Percentiles rank a stretch among this genome's conserved stretches.
Conservation (phyloP, 345 rosid species). For the Kandelia obovata region DNA sequence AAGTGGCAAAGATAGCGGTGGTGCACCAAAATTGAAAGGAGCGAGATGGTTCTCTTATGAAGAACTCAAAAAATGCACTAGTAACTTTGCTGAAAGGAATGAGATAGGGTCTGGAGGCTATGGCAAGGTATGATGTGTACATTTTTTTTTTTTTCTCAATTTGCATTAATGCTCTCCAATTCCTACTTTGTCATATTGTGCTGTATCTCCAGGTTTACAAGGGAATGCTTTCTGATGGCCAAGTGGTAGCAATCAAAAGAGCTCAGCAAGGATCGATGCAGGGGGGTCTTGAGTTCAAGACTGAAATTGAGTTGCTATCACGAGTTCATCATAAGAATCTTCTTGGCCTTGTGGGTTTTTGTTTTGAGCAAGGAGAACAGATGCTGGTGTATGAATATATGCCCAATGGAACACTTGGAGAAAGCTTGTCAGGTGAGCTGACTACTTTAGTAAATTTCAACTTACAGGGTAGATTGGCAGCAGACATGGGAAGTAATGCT, state of each 20-base stretch:
- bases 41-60: slow-evolving; percentile 94
- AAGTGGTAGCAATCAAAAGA: slow-evolving; percentile 76
- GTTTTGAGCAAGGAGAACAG: slow-evolving; percentile 88
- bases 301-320: slow-evolving; percentile 90
- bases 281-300: slow-evolving; percentile 92
- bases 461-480: too few species aligned
- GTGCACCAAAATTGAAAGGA: slow-evolving; percentile 90
- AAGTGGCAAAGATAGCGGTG: slow-evolving; percentile 77
- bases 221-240: slow-evolving; percentile 80
- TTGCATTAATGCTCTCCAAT: neutral
- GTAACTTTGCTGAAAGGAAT: slow-evolving; percentile 62
- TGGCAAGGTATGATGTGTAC: slow-evolving; percentile 55
- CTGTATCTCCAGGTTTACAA: slow-evolving; percentile 56
- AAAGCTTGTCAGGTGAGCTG: slow-evolving; percentile 64
- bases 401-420: slow-evolving; percentile 80
- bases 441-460: too few species aligned
- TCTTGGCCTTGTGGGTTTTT: slow-evolving; percentile 84
- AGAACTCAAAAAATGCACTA: slow-evolving; percentile 78
- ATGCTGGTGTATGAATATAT: slow-evolving; percentile 83
- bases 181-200: neutral
- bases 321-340: slow-evolving; percentile 96
- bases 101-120: slow-evolving; percentile 95
- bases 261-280: slow-evolving; percentile 92
- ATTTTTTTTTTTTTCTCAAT: neutral
- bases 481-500: too few species aligned